Percentiles rank a stretch among this genome's conserved stretches.
Conservation (phyloP, 1,284 basidiomycete species). For the Trichosporon faecale region DNA sequence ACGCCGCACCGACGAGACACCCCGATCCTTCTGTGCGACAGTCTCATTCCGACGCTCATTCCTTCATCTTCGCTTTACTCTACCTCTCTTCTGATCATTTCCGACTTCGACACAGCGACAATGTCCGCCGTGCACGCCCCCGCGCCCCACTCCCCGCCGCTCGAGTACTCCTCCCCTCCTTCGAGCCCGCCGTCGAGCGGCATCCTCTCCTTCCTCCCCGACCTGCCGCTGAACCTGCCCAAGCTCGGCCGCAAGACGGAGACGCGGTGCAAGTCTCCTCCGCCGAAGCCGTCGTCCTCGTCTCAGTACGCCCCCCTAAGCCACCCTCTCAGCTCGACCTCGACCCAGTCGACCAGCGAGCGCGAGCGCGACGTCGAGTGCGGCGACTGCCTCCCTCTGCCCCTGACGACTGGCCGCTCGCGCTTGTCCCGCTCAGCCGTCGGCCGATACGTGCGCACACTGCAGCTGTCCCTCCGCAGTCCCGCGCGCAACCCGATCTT, state of each 20-base stretch:
- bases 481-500: background rate
- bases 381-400: background rate
- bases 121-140: background rate
- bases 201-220: background rate
- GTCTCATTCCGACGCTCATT: background rate
- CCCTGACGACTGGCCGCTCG: background rate
- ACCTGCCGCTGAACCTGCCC: background rate
- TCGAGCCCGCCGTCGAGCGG: background rate
- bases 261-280: background rate
- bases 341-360: background rate
- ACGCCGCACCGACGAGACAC: background rate
- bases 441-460: background rate
- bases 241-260: background rate
- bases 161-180: slow-evolving; percentile 1
- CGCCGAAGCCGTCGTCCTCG: background rate
- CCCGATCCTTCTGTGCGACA: background rate
- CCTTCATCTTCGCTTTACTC: background rate
- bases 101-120: background rate
- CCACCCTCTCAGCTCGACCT: background rate
- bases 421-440: background rate
- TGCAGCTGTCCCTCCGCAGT: background rate
- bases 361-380: background rate
- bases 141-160: background rate
- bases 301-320: background rate
- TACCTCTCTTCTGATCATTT: background rate